Evolutionary conservation across 768 basidiomycete genomes (phyloP), one percentile per base, ranked within the genome.

Genomic region (Thelephora aurantiotincta): DNA sequence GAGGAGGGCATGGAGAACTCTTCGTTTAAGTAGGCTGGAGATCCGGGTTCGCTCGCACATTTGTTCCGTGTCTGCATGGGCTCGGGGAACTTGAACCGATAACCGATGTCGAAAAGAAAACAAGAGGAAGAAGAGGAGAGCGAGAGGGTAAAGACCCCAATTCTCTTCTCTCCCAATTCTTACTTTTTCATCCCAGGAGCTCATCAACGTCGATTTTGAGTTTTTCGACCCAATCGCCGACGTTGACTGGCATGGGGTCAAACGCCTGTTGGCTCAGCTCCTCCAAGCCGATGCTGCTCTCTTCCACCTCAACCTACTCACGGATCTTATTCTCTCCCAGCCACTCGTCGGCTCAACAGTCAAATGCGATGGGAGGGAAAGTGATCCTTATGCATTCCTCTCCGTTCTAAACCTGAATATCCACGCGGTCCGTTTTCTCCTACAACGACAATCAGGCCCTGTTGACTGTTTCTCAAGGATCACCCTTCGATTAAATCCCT

Each of bases 121-220:
- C 71, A 72, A 49, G 57, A 57, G 2, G 57, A 52, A 33, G 68
- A 65, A 47, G 68, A 65, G 49, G 62, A 60, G 51, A 62, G 64
- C 38, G 70, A 69, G 52, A 62, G 58, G 44, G 71, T 70, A 63
- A 52, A 71, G 65, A 62, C 30, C 50, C 59, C 37, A 57, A 60
- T 57, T 54, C 13, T n/a, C 14, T 16, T 13, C 35, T 6, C 30
- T 26, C 20, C 20, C 34, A 23, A 36, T 23, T 38, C 9, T 44
- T 41, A 11, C 19, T 49, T 47, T 48, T 30, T 33, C 47, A 43
- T 46, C 56, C 51, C 57, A 63, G 65, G 67, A 78, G 74, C 72
- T 82, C 56, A 72, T 93, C 65, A 75, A 93, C 63, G 82, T 93
- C 54, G 82, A 84, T 58, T 97, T 98, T 58, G 91, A 96, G 54